These are phyloP conservation scores for Trichoderma lentiforme DNA, from an alignment of 2,329 filamentous ascomycete genomes.

Conservation along the genomic window DNA sequence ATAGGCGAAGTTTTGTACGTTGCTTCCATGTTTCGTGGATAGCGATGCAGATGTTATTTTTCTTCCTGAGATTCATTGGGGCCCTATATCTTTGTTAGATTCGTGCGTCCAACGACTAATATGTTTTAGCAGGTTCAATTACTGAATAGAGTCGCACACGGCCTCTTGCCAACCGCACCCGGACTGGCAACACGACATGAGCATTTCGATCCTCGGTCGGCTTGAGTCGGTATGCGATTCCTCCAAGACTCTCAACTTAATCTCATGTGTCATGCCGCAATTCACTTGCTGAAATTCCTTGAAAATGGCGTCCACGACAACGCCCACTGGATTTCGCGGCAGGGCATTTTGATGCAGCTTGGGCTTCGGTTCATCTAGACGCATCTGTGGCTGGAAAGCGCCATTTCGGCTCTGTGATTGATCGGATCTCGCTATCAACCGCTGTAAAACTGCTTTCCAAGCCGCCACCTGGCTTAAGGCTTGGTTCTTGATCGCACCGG, in stretches of 20 bases:
- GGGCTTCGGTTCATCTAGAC: no score
- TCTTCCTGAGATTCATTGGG: not conserved
- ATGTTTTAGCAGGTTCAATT: not conserved
- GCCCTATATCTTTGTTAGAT: not conserved
- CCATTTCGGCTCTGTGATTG: not conserved
- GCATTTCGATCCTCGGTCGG: slow-evolving; percentile 2
- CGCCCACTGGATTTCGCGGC: not conserved
- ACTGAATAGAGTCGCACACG: slow-evolving; percentile 7
- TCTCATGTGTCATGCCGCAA: not conserved
- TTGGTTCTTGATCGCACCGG: not conserved
- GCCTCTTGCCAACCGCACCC: slow-evolving; percentile 15
- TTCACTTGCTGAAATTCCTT: slow-evolving; percentile 14
- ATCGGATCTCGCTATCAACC: not conserved
- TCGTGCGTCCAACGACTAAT: not conserved
- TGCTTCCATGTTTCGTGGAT: slow-evolving; percentile 7
- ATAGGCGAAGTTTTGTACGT: slow-evolving; percentile 11
- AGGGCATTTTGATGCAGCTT: not conserved
- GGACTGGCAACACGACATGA: slow-evolving; percentile 15
- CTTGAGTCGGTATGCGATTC: not conserved
- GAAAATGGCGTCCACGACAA: slow-evolving; percentile 10
- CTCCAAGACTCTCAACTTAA: slow-evolving; percentile 13
- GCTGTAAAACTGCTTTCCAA: not conserved
- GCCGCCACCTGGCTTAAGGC: not conserved
- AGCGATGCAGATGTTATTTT: slow-evolving; percentile 6
- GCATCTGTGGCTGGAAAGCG: not conserved